phyloP scores from a whole-genome alignment of 371 early-diverging fungal genomes.

The Dichotomocladium elegans region DNA sequence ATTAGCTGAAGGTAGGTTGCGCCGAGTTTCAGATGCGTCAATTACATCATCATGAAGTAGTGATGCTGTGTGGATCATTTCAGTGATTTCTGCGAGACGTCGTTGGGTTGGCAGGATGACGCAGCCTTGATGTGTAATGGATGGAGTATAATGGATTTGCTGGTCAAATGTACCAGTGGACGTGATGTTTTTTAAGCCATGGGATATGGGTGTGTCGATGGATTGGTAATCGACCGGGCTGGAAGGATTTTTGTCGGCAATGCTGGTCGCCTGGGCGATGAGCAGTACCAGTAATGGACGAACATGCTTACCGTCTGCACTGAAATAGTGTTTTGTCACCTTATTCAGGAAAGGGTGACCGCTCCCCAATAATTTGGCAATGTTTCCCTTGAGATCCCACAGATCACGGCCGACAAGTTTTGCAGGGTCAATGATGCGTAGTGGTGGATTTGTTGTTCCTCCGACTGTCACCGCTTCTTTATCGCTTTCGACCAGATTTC shows the following conservation, averaged over 20 bases:
- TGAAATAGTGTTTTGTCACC: constrained; percentile 88
- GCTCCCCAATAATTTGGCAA: constrained; percentile 77
- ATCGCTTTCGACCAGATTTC: constrained; percentile 38
- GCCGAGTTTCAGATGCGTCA: constrained; percentile 63
- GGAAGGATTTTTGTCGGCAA: constrained; percentile 47
- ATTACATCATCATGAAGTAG: constrained; percentile 96
- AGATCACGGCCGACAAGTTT: constrained; percentile 76
- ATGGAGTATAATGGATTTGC: constrained; percentile 46
- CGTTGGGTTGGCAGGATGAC: constrained; percentile 84
- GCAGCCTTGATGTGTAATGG: constrained; percentile 45
- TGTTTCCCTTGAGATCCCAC: constrained; percentile 79
- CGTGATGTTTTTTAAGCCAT: constrained; percentile 42
- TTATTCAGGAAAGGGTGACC: constrained; percentile 86
- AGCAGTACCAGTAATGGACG: constrained; percentile 90
- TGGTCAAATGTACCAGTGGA: constrained; percentile 21
- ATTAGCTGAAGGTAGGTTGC: constrained; percentile 73
- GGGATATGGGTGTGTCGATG: constrained; percentile 50
- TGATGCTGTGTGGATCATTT: constrained; percentile 97
- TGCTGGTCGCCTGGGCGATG: constrained; percentile 82
- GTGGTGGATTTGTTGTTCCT: not conserved
- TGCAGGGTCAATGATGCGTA: constrained; percentile 49
- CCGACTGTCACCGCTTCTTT: constrained; percentile 13
- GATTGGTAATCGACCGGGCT: constrained; percentile 39
- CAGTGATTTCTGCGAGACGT: constrained; percentile 91
- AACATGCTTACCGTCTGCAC: constrained; percentile 86